Evolutionary conservation across 1,139 yeast genomes (phyloP), one percentile per base, ranked within the genome.

Genomic region (Kurtzmaniella quercitrusa): DNA sequence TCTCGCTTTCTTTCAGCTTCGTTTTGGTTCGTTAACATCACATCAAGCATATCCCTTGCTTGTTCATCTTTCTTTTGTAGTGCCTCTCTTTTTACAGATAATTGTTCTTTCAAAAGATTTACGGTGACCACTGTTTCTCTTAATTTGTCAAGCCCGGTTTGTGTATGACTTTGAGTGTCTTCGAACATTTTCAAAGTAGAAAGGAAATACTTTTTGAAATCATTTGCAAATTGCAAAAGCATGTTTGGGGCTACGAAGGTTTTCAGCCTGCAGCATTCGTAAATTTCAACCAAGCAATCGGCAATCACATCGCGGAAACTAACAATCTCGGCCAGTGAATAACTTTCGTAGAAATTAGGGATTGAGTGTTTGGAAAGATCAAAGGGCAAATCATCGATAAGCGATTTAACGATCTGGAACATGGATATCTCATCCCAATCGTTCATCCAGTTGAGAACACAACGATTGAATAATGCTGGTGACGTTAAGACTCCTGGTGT

Each of bases 1-100:
- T 86, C 96, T 46, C 85, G 87, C 50, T 85, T 88, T 46, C 96
- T 68, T 59, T 93, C 98, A 0, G 97, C 94, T 54, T 89, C 96
- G 56, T 88, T 89, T 56, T 93, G 98, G 41, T 88, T 95, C 0
- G 75, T 66, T n/a, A 93, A 73, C 88, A 93, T 88, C 42, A 71
- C 78, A 51, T 82, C 80, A 41, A 93, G 71, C 74, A 88, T 86
- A 17, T 65, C 63, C 47, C 79, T 76, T 0, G 97, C 96, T 50
- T 84, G 87, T 15, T 59, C 55, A 48, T 85, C 88, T 50, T 89
- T 91, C 0, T 41, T 42, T 30, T 61, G 60, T 34, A 93, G 67
- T 22, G 63, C 66, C 1, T 50, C 52, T 47, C 78, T 76, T 57
- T 88, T 86, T 22, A 57, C 62, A 0, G 84, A 74, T 8, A 93